A percentile compares a stretch with the other conserved stretches of the same genome.
phyloP scores from a whole-genome alignment of 192 early-diverging fungal species.

The Chytriomyces confervae region DNA sequence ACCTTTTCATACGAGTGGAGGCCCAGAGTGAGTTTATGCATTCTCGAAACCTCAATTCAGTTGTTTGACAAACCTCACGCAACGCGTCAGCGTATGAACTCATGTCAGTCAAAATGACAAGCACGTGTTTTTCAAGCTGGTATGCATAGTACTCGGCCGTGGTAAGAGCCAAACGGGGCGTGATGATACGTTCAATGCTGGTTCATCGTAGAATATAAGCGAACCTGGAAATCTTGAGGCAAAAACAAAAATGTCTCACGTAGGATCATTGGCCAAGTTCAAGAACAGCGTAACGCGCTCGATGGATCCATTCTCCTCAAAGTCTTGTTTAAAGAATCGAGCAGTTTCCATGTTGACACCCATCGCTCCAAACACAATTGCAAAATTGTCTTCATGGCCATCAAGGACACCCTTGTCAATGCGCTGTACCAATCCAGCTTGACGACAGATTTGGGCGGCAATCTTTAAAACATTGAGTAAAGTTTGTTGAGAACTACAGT shows the following conservation, averaged over 20 bases:
- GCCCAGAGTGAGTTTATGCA: constrained; percentile 2
- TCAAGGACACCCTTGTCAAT: constrained; percentile 92
- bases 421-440: constrained; percentile 94
- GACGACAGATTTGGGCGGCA: constrained; percentile 99
- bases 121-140: constrained; percentile 98
- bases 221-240: constrained; percentile 15
- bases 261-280: constrained; percentile 99
- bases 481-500: constrained; percentile 1
- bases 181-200: constrained; percentile 99
- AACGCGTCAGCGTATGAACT: constrained; percentile 98
- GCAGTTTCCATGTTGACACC: constrained; percentile 99
- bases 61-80: constrained; percentile 75
- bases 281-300: constrained; percentile 98
- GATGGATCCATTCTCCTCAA: constrained; percentile 99
- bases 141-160: constrained; percentile 99
- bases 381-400: constrained; percentile 98
- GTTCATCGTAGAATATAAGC: neutral
- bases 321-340: constrained; percentile 99
- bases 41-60: constrained; percentile 14
- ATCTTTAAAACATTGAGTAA: constrained; percentile 62
- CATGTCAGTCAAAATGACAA: constrained; percentile 99
- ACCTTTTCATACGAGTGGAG: constrained; percentile 54
- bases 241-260: constrained; percentile 54
- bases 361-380: constrained; percentile 99
- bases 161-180: constrained; percentile 95